A percentile compares a stretch with the other conserved stretches of the same genome.
These are phyloP conservation scores for Aquilaria agallochum DNA, from an alignment of 441 rosid genomes.

Conservation along the genomic window DNA sequence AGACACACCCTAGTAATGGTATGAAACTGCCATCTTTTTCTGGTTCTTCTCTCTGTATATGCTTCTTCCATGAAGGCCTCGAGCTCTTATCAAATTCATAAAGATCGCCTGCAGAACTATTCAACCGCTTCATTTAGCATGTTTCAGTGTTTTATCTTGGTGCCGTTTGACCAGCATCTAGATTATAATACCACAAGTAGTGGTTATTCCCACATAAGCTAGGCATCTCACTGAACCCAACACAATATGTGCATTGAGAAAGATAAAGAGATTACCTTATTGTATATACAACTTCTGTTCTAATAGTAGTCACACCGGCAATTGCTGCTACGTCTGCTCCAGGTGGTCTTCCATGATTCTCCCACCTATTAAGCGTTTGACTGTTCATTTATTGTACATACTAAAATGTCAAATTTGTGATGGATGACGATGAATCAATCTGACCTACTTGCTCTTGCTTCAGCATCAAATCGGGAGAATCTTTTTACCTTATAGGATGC, in stretches of 20 bases:
- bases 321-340: slow-evolving; percentile 63
- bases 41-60: slow-evolving; percentile 41
- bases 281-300: slow-evolving; percentile 46
- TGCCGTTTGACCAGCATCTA: too few species aligned
- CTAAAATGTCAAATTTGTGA: too few species aligned
- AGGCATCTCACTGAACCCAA: too few species aligned
- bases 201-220: too few species aligned
- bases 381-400: too few species aligned
- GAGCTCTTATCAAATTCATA: slow-evolving; percentile 62
- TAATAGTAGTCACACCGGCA: slow-evolving; percentile 42
- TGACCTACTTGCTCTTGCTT: too few species aligned
- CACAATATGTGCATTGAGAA: background rate
- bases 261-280: slow-evolving; percentile 40
- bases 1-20: slow-evolving; percentile 36
- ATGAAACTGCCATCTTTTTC: slow-evolving; percentile 33
- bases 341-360: slow-evolving; percentile 60
- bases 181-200: background rate
- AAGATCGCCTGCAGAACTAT: slow-evolving; percentile 64
- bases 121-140: slow-evolving; percentile 6
- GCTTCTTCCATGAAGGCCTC: slow-evolving; percentile 80
- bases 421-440: too few species aligned
- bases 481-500: slow-evolving; percentile 60
- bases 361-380: slow-evolving; percentile 51
- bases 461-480: too few species aligned
- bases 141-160: too few species aligned